These are phyloP conservation scores for Calonectria honghensis DNA, from an alignment of 2,329 filamentous ascomycete species.

Conservation along the genomic window DNA sequence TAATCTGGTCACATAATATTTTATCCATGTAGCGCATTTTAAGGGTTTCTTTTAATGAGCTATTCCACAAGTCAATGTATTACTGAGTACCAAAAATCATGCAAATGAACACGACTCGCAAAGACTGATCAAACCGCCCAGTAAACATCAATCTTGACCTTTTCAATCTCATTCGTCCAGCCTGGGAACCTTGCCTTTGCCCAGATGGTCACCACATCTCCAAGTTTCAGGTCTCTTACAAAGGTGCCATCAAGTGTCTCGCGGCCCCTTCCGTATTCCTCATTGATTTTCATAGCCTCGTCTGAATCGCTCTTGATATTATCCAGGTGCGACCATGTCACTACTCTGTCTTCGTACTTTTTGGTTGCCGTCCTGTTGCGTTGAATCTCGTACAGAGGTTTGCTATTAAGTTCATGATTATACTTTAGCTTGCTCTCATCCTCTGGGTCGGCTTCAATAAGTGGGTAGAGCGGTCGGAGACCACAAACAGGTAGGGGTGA, in stretches of 20 bases:
- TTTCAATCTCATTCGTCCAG: slow-evolving; percentile 72
- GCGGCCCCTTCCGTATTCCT: slow-evolving; percentile 68
- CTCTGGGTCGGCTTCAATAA: slow-evolving; percentile 43
- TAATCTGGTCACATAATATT: neutral
- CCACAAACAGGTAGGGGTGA: slow-evolving; percentile 58
- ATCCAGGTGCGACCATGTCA: slow-evolving; percentile 74
- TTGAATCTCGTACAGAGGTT: slow-evolving; percentile 67
- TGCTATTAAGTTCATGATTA: slow-evolving; percentile 61
- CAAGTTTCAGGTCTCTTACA: slow-evolving; percentile 73
- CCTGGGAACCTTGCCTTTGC: slow-evolving; percentile 73
- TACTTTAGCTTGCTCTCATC: slow-evolving; percentile 56
- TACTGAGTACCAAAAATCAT: neutral
- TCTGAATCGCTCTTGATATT: slow-evolving; percentile 65
- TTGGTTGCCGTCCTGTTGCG: slow-evolving; percentile 64
- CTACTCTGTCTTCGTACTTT: slow-evolving; percentile 62
- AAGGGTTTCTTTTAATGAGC: no score
- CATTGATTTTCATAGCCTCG: slow-evolving; percentile 62
- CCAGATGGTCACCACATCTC: slow-evolving; percentile 78
- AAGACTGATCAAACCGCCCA: slow-evolving; percentile 68
- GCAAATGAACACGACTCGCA: neutral
- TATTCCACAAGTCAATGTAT: neutral
- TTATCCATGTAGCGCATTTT: no score
- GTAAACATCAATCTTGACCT: slow-evolving; percentile 73
- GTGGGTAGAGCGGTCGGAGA: slow-evolving; percentile 62
- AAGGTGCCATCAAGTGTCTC: slow-evolving; percentile 73